Evolutionary conservation across 139 green algal genomes (phyloP).

Genomic region (Cymbomonas tetramitiformis): DNA sequence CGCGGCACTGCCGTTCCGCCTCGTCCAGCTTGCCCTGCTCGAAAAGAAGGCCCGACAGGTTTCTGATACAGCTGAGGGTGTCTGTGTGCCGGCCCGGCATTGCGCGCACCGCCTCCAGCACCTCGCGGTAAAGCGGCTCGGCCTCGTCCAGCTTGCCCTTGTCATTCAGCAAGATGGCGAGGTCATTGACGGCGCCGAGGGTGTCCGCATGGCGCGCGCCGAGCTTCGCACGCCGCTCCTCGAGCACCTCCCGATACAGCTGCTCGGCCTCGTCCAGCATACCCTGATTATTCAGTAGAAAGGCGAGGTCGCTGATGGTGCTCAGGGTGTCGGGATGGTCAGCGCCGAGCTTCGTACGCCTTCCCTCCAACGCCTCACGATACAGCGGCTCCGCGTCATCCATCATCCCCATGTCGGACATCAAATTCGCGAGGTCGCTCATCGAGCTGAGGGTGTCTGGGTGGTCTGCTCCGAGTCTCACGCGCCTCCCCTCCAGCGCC

Average conservation of each 20-base stretch:
- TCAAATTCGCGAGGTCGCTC: slow-evolving; percentile 12
- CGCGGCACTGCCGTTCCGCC: too few species aligned
- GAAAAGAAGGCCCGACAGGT: too few species aligned
- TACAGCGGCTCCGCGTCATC: slow-evolving; percentile 7
- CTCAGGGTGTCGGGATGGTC: slow-evolving; percentile 17
- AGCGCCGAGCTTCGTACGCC: slow-evolving; percentile 1
- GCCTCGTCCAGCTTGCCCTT: background rate
- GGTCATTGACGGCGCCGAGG: slow-evolving; percentile 6
- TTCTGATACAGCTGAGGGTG: too few species aligned
- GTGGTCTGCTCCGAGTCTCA: background rate
- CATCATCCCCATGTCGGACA: background rate
- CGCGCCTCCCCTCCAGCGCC: background rate
- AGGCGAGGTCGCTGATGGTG: slow-evolving; percentile 15
- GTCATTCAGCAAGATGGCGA: slow-evolving; percentile 5
- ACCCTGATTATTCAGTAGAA: background rate
- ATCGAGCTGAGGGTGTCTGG: slow-evolving; percentile 7
- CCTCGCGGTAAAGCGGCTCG: slow-evolving; percentile 1
- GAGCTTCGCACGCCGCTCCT: background rate
- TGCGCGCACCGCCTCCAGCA: too few species aligned
- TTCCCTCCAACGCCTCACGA: background rate
- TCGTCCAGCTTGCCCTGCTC: too few species aligned
- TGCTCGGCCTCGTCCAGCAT: slow-evolving; percentile 1
- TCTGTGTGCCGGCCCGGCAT: too few species aligned
- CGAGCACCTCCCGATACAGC: slow-evolving; percentile 7
- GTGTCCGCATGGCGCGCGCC: background rate